These are phyloP conservation scores for Plasmodium knowlesi DNA, from an alignment of 169 alveolate genomes.

Conservation along the genomic window DNA sequence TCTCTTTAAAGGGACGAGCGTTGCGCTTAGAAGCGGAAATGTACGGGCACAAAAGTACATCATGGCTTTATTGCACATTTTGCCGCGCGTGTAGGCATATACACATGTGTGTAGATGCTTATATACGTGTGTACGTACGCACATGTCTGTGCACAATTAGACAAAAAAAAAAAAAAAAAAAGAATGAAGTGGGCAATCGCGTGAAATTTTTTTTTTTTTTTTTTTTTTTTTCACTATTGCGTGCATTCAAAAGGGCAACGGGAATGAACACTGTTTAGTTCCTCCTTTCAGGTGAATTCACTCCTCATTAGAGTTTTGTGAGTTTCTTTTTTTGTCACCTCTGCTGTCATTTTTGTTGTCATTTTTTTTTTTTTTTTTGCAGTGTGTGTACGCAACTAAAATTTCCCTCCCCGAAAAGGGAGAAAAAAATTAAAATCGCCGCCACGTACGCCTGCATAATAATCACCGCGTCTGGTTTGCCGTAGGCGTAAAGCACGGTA, in stretches of 20 bases:
- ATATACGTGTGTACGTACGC: neutral
- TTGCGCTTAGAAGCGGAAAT: neutral
- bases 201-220: neutral
- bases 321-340: neutral
- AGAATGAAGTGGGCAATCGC: neutral
- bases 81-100: neutral
- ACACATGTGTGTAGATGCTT: neutral
- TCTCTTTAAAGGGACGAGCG: neutral
- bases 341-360: neutral
- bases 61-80: neutral
- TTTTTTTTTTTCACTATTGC: neutral
- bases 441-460: neutral
- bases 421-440: neutral
- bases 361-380: constrained; percentile 9
- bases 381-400: neutral
- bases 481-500: neutral
- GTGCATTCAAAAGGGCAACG: neutral
- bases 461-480: neutral
- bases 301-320: neutral
- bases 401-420: neutral
- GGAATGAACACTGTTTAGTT: neutral
- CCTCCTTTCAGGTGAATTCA: neutral
- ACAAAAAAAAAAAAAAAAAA: constrained; percentile 10
- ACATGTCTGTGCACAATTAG: constrained; percentile 24
- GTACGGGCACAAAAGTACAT: neutral